Evolutionary conservation across 2,329 filamentous ascomycete species (phyloP).

Genomic region (Onygenales sp.): DNA sequence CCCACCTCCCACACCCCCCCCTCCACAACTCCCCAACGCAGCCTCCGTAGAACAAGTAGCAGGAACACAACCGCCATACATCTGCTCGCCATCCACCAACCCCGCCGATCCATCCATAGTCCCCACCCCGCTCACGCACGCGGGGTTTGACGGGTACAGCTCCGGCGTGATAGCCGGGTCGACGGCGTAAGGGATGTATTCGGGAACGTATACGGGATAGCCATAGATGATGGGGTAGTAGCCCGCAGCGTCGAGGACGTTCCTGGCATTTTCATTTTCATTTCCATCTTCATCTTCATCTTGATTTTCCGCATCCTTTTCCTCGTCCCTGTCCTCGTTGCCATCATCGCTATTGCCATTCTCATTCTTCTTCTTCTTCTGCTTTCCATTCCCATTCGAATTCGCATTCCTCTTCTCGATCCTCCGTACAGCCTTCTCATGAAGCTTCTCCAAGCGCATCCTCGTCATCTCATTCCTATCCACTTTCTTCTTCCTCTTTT

Average conservation of each 20-base stretch:
- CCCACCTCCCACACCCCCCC: conserved; percentile 15
- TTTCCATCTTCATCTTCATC: too few species aligned
- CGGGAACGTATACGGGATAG: conserved; percentile 37
- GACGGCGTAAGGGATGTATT: conserved; percentile 39
- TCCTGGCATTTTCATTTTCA: too few species aligned
- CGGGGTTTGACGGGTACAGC: conserved; percentile 37
- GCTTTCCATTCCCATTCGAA: neutral
- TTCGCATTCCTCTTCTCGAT: neutral
- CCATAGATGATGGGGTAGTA: conserved; percentile 32
- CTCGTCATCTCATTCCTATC: conserved; percentile 13
- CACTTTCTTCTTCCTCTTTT: conserved; percentile 5
- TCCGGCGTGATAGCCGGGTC: conserved; percentile 33
- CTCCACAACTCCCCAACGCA: conserved; percentile 35
- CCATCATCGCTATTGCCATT: neutral
- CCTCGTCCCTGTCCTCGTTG: neutral
- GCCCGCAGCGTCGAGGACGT: neutral
- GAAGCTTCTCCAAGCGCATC: conserved; percentile 24
- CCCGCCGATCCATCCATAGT: conserved; percentile 21
- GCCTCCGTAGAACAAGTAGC: conserved; percentile 36
- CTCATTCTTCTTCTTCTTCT: neutral
- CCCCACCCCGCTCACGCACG: conserved; percentile 33
- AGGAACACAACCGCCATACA: conserved; percentile 27
- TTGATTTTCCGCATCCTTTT: too few species aligned
- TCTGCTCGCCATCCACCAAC: too few species aligned
- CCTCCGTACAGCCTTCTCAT: neutral